phyloP scores from a whole-genome alignment of 2,329 filamentous ascomycete genomes.

The Chaetomium strumarium region DNA sequence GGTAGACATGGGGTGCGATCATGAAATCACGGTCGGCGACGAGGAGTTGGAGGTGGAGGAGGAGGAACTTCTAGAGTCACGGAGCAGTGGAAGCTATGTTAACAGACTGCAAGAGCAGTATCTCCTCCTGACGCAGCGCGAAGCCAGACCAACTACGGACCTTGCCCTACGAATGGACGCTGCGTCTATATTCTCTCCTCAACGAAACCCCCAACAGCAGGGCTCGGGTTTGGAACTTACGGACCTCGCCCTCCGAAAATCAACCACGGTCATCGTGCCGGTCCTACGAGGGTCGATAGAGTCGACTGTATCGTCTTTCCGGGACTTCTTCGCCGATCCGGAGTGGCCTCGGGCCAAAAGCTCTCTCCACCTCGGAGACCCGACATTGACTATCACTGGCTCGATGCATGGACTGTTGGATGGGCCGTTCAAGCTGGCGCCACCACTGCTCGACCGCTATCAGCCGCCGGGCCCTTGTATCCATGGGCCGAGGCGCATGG shows the following conservation, averaged over 20 bases:
- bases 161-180: constrained; percentile 35
- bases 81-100: constrained; percentile 22
- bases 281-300: constrained; percentile 28
- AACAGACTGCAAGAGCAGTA: constrained; percentile 22
- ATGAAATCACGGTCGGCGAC: constrained; percentile 18
- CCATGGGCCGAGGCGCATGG: constrained; percentile 32
- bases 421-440: constrained; percentile 28
- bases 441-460: constrained; percentile 34
- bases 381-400: constrained; percentile 35
- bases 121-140: constrained; percentile 21
- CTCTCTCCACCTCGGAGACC: constrained; percentile 23
- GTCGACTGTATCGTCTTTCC: constrained; percentile 21
- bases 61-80: not conserved
- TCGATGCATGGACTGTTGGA: constrained; percentile 37
- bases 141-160: constrained; percentile 32
- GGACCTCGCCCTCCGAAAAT: constrained; percentile 37
- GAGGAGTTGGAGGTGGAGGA: too few species aligned
- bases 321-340: not conserved
- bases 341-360: not conserved
- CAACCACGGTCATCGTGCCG: constrained; percentile 33
- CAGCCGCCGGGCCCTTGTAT: constrained; percentile 35
- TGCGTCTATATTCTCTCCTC: constrained; percentile 16
- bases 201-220: constrained; percentile 6
- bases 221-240: constrained; percentile 26
- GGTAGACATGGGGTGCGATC: constrained; percentile 23